Evolutionary conservation across 805 yeast species (phyloP).

Genomic region (Helenozyma rhizophorensis): DNA sequence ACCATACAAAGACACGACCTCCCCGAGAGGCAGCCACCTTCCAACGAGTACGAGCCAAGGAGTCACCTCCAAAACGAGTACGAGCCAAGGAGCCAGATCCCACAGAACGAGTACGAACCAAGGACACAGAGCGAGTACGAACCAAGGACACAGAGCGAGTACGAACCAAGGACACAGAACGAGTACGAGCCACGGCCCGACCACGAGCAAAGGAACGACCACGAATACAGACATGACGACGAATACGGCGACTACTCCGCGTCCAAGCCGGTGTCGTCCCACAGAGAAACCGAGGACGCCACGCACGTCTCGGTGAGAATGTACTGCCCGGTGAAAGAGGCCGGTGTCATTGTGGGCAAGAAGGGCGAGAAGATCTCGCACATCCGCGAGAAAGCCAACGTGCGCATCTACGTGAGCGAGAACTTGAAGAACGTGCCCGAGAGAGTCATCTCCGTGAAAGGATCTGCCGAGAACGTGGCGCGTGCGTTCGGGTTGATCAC

Average conservation of each 20-base stretch:
- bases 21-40: too few species aligned
- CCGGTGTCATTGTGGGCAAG: conserved; percentile 71
- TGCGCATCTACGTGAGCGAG: conserved; percentile 68
- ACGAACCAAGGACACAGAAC: background rate
- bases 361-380: conserved; percentile 72
- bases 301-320: conserved; percentile 66
- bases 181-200: background rate
- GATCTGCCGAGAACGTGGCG: conserved; percentile 74
- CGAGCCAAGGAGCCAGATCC: too few species aligned
- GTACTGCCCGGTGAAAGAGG: conserved; percentile 73
- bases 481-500: conserved; percentile 74
- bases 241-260: background rate
- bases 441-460: conserved; percentile 69
- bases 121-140: too few species aligned
- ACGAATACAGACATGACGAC: background rate
- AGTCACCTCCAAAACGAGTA: too few species aligned
- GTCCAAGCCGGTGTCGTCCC: conserved; percentile 35
- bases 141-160: too few species aligned
- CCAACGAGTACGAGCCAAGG: too few species aligned
- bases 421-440: conserved; percentile 69
- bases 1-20: too few species aligned
- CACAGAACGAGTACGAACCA: too few species aligned
- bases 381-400: conserved; percentile 58
- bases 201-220: background rate
- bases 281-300: conserved; percentile 46